phyloP scores from a whole-genome alignment of 495 filamentous ascomycete species.

The Penicillium antarcticum region DNA sequence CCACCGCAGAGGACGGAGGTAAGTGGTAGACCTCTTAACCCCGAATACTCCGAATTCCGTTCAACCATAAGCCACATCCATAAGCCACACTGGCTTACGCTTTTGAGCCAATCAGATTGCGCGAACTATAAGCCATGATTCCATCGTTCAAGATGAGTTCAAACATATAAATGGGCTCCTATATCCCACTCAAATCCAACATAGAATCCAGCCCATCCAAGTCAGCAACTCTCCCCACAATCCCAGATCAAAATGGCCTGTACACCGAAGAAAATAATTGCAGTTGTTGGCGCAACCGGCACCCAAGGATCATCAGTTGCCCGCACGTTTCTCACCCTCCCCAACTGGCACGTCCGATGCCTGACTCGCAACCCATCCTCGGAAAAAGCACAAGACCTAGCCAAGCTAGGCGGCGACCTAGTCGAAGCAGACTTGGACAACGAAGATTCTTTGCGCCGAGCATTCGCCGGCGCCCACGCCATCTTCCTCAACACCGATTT shows the following conservation, averaged over 20 bases:
- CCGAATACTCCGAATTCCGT: background rate
- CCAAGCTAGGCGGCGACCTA: constrained; percentile 43
- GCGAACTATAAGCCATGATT: constrained; percentile 2
- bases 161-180: background rate
- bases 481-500: constrained; percentile 57
- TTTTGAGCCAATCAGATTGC: constrained; percentile 12
- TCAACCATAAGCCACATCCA: constrained; percentile 2
- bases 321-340: constrained; percentile 28
- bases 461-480: constrained; percentile 44
- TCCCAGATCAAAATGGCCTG: background rate
- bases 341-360: constrained; percentile 39
- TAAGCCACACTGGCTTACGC: constrained; percentile 20
- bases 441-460: constrained; percentile 34
- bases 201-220: background rate
- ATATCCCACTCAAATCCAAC: background rate
- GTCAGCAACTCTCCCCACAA: background rate
- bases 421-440: constrained; percentile 45
- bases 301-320: constrained; percentile 52
- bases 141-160: background rate
- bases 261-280: constrained; percentile 19
- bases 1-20: background rate
- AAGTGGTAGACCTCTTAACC: background rate
- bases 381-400: constrained; percentile 34
- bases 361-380: constrained; percentile 43
- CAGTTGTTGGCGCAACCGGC: constrained; percentile 30